These are phyloP conservation scores for Macaranga tanarius DNA, from an alignment of 441 rosid species.

Conservation along the genomic window DNA sequence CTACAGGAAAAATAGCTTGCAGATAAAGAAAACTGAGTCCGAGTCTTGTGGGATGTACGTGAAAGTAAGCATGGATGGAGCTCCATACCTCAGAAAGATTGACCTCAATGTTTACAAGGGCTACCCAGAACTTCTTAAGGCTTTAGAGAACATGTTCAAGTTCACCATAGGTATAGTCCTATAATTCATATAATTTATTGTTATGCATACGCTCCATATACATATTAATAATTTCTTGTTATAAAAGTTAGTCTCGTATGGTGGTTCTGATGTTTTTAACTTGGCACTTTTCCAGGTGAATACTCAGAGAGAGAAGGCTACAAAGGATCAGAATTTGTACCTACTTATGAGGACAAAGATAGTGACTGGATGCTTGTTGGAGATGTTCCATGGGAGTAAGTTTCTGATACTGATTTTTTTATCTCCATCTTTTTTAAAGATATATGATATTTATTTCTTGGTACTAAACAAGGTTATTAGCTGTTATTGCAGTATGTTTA, in stretches of 20 bases:
- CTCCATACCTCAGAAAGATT: conserved; percentile 85
- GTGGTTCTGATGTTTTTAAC: too few relatives aligned
- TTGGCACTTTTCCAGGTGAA: conserved; percentile 35
- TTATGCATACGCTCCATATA: background rate
- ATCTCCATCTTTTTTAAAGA: background rate
- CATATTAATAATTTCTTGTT: too few relatives aligned
- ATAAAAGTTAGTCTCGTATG: too few relatives aligned
- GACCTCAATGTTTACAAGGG: conserved; percentile 65
- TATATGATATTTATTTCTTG: background rate
- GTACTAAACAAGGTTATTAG: conserved; percentile 18
- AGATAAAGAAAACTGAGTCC: conserved; percentile 49
- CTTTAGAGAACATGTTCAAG: conserved; percentile 77
- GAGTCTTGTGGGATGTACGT: conserved; percentile 56
- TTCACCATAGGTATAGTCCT: conserved; percentile 45
- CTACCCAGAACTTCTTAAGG: conserved; percentile 59
- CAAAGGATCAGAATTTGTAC: conserved; percentile 74
- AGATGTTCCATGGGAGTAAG: conserved; percentile 89
- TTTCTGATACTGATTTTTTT: conserved; percentile 13
- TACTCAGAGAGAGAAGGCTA: conserved; percentile 83
- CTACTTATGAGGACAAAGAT: conserved; percentile 88
- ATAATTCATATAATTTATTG: background rate
- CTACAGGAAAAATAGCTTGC: conserved; percentile 62
- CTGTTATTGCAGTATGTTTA: conserved; percentile 54
- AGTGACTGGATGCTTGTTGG: conserved; percentile 95
- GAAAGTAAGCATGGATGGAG: conserved; percentile 93